Percentiles rank a stretch among this genome's conserved stretches.
phyloP scores from a whole-genome alignment of 352 stramenopile genomes.

The Globisporangium recalcitrans region DNA sequence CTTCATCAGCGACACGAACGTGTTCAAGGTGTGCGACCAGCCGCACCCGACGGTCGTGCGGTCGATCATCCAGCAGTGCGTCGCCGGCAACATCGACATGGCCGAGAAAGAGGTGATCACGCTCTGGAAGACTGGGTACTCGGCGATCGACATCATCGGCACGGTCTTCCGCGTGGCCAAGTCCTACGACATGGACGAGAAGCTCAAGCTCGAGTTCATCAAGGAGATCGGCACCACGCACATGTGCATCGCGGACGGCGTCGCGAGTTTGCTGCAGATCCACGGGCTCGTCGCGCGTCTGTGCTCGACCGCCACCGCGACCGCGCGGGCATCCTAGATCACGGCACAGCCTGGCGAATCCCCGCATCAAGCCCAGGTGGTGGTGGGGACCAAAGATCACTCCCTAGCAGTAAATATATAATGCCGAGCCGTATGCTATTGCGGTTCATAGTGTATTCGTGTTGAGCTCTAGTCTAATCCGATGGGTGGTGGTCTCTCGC shows the following conservation, averaged over 20 bases:
- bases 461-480: not conserved
- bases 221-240: conserved; percentile 89
- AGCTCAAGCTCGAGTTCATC: conserved; percentile 86
- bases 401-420: conserved; percentile 15
- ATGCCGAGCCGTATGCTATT: not conserved
- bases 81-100: conserved; percentile 76
- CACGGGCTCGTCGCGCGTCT: conserved; percentile 88
- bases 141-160: conserved; percentile 95
- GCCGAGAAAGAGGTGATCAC: conserved; percentile 72
- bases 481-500: not conserved
- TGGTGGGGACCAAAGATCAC: not conserved
- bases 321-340: conserved; percentile 20
- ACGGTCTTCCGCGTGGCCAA: conserved; percentile 97
- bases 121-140: conserved; percentile 90
- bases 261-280: conserved; percentile 92
- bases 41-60: conserved; percentile 90
- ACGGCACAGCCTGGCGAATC: too few relatives aligned
- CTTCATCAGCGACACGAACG: conserved; percentile 93
- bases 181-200: conserved; percentile 76
- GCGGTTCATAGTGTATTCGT: not conserved
- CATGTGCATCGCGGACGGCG: conserved; percentile 93
- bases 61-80: conserved; percentile 61
- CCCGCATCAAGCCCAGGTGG: not conserved
- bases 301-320: conserved; percentile 36
- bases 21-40: conserved; percentile 95